Evolutionary conservation across 306 rosid genomes (phyloP), one percentile per base, ranked within the genome.

Genomic region (Rosa multiflora): DNA sequence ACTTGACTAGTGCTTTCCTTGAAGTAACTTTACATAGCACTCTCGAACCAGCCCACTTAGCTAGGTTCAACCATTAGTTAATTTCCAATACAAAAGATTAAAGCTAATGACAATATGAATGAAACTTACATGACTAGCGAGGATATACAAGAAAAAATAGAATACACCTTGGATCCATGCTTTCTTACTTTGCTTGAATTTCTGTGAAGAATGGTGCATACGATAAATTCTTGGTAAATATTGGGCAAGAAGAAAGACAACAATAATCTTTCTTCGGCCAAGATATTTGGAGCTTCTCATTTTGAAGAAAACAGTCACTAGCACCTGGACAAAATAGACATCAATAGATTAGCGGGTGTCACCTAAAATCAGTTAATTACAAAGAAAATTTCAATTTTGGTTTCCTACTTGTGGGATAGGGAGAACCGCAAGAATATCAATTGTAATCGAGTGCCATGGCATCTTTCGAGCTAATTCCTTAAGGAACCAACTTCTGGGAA

Each of bases 331-430:
- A 83, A 29, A 44, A 35, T 1, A 56, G 39, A 58, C 9, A 40
- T 11, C 11, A 15, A 20, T 8, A 53, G 8, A 53, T 53, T 35
- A 14, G 72, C n/a, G 1, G n/a, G 15, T 6, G 39, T 49, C 53
- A 49, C 10, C 48, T 44, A 44, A 6, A 44, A 44, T 8, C 48
- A 44, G 48, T 44, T 44, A 44, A 6, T 44, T 8, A 44, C 48
- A 49, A 14, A 49, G 43, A 49, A 13, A 49, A 10, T 0, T 49
- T 49, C 15, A 10, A 44, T 6, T 44, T 49, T 29, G 32, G 32
- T 11, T 3, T 40, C 77, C 53, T 55, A 84, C 87, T 71, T 81
- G 87, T n/a, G 87, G 87, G 49, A 84, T 76, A 9, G 87, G 85
- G 46, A 84, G 82, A 67, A 84, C 70, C 14, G 87, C 85, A 32